Conservation (phyloP, 1,284 basidiomycete species). For the Leccinum pachyderme region DNA sequence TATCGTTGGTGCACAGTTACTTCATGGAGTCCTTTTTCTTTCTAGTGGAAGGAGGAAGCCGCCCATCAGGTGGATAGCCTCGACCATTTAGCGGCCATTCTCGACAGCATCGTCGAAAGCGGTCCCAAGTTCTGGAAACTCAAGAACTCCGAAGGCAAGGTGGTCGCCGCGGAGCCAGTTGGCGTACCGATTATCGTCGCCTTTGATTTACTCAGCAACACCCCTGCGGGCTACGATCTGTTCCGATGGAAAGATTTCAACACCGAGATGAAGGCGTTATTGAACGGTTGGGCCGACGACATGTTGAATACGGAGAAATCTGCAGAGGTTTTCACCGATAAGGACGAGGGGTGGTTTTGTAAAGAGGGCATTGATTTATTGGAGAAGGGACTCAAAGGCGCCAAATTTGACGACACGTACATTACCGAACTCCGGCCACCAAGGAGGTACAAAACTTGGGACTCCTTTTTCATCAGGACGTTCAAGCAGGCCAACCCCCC, state of each 20-base stretch:
- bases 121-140: slow-evolving; percentile 10
- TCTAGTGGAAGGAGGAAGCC: slow-evolving; percentile 1
- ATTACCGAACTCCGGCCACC: too few species aligned
- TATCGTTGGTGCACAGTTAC: too few species aligned
- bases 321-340: not conserved
- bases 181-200: slow-evolving; percentile 20
- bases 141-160: not conserved
- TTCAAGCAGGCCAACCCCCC: too few species aligned
- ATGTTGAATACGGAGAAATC: slow-evolving; percentile 3
- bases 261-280: not conserved
- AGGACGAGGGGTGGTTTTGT: not conserved
- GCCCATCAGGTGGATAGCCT: not conserved
- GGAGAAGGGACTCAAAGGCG: too few species aligned
- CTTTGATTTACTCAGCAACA: slow-evolving; percentile 27
- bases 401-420: too few species aligned
- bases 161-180: slow-evolving; percentile 17
- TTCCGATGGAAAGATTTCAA: slow-evolving; percentile 9
- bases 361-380: too few species aligned
- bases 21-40: not conserved
- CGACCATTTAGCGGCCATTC: slow-evolving; percentile 4
- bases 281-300: slow-evolving; percentile 1
- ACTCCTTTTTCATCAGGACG: too few species aligned
- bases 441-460: too few species aligned
- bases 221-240: slow-evolving; percentile 19
- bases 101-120: slow-evolving; percentile 9